Percentiles rank a stretch among this genome's conserved stretches.
These are phyloP conservation scores for Claviceps sp. DNA, from an alignment of 2,329 filamentous ascomycete genomes.

Conservation along the genomic window DNA sequence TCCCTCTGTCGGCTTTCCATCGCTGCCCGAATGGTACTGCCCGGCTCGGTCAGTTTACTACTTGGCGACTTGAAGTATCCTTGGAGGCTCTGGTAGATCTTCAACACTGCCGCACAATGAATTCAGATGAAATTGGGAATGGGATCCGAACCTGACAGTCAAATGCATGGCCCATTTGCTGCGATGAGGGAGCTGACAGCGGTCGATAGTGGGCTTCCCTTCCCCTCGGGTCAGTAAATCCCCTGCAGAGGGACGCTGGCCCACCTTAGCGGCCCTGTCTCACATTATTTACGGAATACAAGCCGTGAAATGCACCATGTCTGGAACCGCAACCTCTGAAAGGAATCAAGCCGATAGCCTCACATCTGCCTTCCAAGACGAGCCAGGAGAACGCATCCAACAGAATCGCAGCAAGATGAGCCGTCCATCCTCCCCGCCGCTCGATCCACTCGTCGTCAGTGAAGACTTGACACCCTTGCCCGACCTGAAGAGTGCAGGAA, in stretches of 20 bases:
- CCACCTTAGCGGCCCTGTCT: background rate
- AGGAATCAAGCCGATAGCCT: background rate
- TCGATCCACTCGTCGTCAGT: constrained; percentile 37
- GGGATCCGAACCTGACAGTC: too few species aligned
- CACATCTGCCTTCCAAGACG: background rate
- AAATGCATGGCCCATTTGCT: too few species aligned
- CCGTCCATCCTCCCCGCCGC: constrained; percentile 32
- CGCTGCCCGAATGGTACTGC: background rate
- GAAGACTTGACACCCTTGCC: constrained; percentile 47
- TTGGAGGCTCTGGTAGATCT: background rate
- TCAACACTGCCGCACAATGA: background rate
- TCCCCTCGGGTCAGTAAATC: background rate
- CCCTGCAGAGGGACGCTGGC: background rate
- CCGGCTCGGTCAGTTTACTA: background rate
- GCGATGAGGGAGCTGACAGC: background rate
- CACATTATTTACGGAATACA: background rate
- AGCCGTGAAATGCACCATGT: background rate
- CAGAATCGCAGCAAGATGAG: constrained; percentile 8
- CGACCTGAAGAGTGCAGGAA: constrained; percentile 40
- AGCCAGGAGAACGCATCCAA: background rate
- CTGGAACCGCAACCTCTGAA: background rate
- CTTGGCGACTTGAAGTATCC: background rate
- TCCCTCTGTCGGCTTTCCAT: background rate
- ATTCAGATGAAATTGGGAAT: background rate
- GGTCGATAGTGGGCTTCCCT: background rate